Conservation (phyloP, 345 rosid species). For the Lepidium didymum region DNA sequence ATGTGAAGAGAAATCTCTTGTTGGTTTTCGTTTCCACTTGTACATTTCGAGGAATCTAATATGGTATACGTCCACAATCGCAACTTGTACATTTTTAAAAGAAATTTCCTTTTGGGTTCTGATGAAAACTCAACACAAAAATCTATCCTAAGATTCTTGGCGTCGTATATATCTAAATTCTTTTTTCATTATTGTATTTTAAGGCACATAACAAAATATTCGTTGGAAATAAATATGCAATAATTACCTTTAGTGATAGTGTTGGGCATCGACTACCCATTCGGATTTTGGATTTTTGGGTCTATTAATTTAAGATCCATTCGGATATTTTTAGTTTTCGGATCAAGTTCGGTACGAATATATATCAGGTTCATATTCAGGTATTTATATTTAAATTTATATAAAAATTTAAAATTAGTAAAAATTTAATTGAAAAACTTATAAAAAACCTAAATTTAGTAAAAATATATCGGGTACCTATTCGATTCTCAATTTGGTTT, state of each 20-base stretch:
- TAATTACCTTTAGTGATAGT: background rate
- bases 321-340: too few species aligned
- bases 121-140: background rate
- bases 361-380: too few species aligned
- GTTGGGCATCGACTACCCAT: too few species aligned
- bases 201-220: background rate
- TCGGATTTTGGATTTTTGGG: too few species aligned
- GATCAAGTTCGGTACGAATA: too few species aligned
- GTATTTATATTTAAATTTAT: too few species aligned
- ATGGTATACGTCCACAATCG: background rate
- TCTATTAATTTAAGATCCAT: too few species aligned
- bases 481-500: too few species aligned
- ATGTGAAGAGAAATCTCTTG: background rate
- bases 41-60: background rate
- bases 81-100: background rate
- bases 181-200: background rate
- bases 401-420: too few species aligned
- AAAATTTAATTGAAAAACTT: too few species aligned
- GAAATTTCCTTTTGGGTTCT: background rate
- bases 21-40: conserved; percentile 1
- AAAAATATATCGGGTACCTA: too few species aligned
- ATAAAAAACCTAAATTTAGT: too few species aligned
- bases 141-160: conserved; percentile 7
- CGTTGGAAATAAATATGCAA: background rate
- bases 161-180: background rate